Conservation (phyloP, 169 alveolate species). For the Eimeria praecox region DNA sequence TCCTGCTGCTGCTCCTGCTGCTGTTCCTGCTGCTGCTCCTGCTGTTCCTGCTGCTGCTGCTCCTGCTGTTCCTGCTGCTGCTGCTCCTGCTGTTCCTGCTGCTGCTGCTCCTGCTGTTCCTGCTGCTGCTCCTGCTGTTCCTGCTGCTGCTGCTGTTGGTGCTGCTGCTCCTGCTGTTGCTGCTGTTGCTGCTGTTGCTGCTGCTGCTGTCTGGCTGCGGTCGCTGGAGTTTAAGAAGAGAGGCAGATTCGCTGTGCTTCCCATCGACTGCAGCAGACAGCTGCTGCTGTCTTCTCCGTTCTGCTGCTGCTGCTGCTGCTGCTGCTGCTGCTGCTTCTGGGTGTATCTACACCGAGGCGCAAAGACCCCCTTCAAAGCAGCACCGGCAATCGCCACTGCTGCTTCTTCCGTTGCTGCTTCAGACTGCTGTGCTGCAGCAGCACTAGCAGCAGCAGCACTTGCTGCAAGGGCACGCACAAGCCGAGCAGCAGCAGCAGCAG, state of each 20-base stretch:
- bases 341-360: constrained; percentile 48
- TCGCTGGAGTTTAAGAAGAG: neutral
- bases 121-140: constrained; percentile 3
- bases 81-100: neutral
- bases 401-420: neutral
- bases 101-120: neutral
- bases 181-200: neutral
- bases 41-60: constrained; percentile 22
- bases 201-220: constrained; percentile 9
- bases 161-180: neutral
- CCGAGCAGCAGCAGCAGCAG: constrained; percentile 49
- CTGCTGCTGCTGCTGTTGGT: neutral
- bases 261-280: constrained; percentile 1
- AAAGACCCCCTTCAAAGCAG: constrained; percentile 19
- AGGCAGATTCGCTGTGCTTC: neutral
- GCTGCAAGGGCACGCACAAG: constrained; percentile 37
- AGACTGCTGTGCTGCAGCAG: neutral
- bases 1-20: constrained; percentile 10
- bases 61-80: neutral
- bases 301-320: constrained; percentile 45
- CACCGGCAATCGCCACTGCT: neutral
- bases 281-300: constrained; percentile 18
- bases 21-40: neutral
- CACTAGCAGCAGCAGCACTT: constrained; percentile 16
- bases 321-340: constrained; percentile 34